phyloP scores from a whole-genome alignment of 495 filamentous ascomycete species.

The Podospora australis region DNA sequence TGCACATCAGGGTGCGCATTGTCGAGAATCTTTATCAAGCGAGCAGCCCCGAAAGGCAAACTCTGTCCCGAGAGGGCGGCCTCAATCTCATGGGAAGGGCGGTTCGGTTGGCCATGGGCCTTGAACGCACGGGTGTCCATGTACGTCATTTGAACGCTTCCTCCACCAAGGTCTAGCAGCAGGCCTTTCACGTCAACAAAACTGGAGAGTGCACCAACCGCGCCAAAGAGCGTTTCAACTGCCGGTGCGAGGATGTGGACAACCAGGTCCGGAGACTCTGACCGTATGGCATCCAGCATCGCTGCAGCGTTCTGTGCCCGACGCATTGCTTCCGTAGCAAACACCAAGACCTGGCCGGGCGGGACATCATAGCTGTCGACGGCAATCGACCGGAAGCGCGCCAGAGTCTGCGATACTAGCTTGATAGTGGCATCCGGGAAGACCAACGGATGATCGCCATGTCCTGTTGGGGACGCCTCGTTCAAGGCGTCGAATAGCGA shows the following conservation, averaged over 20 bases:
- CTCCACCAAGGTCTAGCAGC: slow-evolving; percentile 85
- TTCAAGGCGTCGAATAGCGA: slow-evolving; percentile 86
- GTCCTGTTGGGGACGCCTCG: slow-evolving; percentile 16
- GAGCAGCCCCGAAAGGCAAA: slow-evolving; percentile 84
- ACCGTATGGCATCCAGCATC: slow-evolving; percentile 58
- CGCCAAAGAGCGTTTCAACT: slow-evolving; percentile 76
- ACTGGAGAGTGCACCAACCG: slow-evolving; percentile 73
- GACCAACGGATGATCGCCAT: slow-evolving; percentile 35
- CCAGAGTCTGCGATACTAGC: slow-evolving; percentile 55
- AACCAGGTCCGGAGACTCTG: slow-evolving; percentile 49
- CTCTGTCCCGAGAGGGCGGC: slow-evolving; percentile 43
- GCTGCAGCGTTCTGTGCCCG: slow-evolving; percentile 66
- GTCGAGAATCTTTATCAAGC: slow-evolving; percentile 57
- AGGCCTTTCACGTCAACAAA: slow-evolving; percentile 56
- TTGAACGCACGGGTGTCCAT: slow-evolving; percentile 50
- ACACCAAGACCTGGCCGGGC: slow-evolving; percentile 55
- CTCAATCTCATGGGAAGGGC: slow-evolving; percentile 34
- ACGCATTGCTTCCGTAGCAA: slow-evolving; percentile 86
- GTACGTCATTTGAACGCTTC: slow-evolving; percentile 87
- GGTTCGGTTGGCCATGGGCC: slow-evolving; percentile 40
- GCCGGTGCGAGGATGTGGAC: slow-evolving; percentile 70
- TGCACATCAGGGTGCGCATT: slow-evolving; percentile 36
- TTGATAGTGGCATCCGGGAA: slow-evolving; percentile 61
- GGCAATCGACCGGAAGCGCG: slow-evolving; percentile 70
- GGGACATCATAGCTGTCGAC: slow-evolving; percentile 57